phyloP scores from a whole-genome alignment of 768 basidiomycete genomes.

The Phaffia australis region DNA sequence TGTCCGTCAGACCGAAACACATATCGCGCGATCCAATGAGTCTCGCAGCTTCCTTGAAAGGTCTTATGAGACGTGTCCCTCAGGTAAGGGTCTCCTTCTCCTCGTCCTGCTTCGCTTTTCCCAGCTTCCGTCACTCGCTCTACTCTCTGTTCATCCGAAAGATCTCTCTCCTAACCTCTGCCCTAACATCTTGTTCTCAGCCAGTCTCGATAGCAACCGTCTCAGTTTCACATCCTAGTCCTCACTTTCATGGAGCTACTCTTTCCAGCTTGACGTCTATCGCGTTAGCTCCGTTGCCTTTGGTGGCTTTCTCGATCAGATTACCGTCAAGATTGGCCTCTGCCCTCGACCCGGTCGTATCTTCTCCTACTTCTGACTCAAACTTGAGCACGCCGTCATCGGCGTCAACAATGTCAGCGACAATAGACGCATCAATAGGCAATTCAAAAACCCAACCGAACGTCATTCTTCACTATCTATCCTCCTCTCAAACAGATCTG shows the following conservation, averaged over 20 bases:
- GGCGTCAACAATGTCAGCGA: slow-evolving; percentile 15
- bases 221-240: slow-evolving; percentile 6
- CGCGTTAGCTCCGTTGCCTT: slow-evolving; percentile 74
- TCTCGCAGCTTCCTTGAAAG: slow-evolving; percentile 7
- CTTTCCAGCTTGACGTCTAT: slow-evolving; percentile 88
- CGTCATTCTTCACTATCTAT: slow-evolving; percentile 72
- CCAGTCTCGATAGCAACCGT: slow-evolving; percentile 26
- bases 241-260: slow-evolving; percentile 71
- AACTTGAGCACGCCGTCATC: too few relatives aligned
- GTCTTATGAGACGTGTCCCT: slow-evolving; percentile 25
- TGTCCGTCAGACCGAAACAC: too few relatives aligned
- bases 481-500: slow-evolving; percentile 51
- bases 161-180: background rate
- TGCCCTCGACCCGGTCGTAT: slow-evolving; percentile 39
- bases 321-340: slow-evolving; percentile 77
- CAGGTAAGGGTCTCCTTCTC: slow-evolving; percentile 10
- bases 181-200: background rate
- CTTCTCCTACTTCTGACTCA: background rate
- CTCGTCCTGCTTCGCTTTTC: background rate
- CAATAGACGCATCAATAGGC: background rate
- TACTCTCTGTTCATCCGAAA: too few relatives aligned
- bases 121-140: background rate
- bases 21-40: too few relatives aligned
- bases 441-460: background rate
- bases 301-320: slow-evolving; percentile 80